Conservation (phyloP, 2,329 filamentous ascomycete species). For the Alternaria sp. region DNA sequence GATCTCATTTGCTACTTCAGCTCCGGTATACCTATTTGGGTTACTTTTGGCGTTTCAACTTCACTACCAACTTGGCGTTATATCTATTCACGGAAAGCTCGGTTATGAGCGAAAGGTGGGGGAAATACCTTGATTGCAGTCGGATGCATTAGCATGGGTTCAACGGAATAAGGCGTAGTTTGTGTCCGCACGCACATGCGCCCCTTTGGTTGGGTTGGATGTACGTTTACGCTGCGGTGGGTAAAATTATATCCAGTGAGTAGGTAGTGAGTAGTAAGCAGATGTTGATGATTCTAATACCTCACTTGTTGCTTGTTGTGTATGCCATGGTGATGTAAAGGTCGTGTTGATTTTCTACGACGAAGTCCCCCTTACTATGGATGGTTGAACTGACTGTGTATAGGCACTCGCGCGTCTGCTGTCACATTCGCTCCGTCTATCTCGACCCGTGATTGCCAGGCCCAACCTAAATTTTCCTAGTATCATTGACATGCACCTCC, state of each 20-base stretch:
- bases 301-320: neutral
- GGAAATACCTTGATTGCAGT: constrained; percentile 17
- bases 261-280: constrained; percentile 13
- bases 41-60: constrained; percentile 20
- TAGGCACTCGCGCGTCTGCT: neutral
- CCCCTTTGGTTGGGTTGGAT: constrained; percentile 4
- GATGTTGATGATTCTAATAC: constrained; percentile 7
- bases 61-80: constrained; percentile 18
- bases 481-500: constrained; percentile 54
- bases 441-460: neutral
- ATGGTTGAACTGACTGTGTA: neutral
- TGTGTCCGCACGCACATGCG: constrained; percentile 6
- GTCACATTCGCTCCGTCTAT: neutral
- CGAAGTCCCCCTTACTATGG: neutral
- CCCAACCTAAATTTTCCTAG: constrained; percentile 25
- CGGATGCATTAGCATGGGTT: constrained; percentile 19
- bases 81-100: constrained; percentile 7
- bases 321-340: neutral
- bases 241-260: constrained; percentile 10
- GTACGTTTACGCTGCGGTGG: constrained; percentile 15
- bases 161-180: constrained; percentile 9
- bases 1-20: constrained; percentile 19
- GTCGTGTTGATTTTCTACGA: neutral
- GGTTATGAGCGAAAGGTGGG: constrained; percentile 13
- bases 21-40: constrained; percentile 20